These are phyloP conservation scores for Ustilago loliicola DNA, from an alignment of 1,284 basidiomycete species.

Conservation along the genomic window DNA sequence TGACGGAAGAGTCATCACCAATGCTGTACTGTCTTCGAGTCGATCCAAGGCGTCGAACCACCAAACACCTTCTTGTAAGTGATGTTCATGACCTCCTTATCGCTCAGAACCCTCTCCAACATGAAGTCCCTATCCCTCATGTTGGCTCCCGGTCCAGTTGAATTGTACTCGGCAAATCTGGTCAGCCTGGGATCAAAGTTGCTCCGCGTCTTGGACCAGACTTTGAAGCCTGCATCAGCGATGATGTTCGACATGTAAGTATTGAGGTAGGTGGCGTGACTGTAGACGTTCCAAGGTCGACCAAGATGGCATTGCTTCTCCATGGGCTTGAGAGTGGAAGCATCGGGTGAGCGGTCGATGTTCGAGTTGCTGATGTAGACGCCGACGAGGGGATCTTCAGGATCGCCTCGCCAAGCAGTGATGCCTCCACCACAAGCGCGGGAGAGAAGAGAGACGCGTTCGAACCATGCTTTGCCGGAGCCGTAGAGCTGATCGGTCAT, in stretches of 20 bases:
- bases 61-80: conserved; percentile 31
- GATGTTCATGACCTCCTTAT: conserved; percentile 24
- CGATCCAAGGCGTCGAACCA: conserved; percentile 33
- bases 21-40: conserved; percentile 10
- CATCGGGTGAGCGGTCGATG: conserved; percentile 25
- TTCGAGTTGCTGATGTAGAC: conserved; percentile 42
- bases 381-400: conserved; percentile 16
- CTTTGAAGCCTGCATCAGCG: conserved; percentile 22
- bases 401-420: conserved; percentile 46
- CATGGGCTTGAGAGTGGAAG: conserved; percentile 13
- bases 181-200: conserved; percentile 28
- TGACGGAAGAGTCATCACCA: conserved; percentile 1
- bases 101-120: conserved; percentile 17
- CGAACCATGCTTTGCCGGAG: conserved; percentile 44
- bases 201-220: conserved; percentile 13
- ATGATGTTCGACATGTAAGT: conserved; percentile 35
- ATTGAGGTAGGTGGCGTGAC: conserved; percentile 33
- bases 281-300: conserved; percentile 30
- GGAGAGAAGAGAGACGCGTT: conserved; percentile 23
- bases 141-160: conserved; percentile 23
- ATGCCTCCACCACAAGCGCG: conserved; percentile 38
- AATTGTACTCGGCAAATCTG: conserved; percentile 32
- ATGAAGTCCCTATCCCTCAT: neutral
- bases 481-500: conserved; percentile 52
- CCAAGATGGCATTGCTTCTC: conserved; percentile 25